Evolutionary conservation across 2,329 filamentous ascomycete genomes (phyloP).

Genomic region (Fusarium paranaense): DNA sequence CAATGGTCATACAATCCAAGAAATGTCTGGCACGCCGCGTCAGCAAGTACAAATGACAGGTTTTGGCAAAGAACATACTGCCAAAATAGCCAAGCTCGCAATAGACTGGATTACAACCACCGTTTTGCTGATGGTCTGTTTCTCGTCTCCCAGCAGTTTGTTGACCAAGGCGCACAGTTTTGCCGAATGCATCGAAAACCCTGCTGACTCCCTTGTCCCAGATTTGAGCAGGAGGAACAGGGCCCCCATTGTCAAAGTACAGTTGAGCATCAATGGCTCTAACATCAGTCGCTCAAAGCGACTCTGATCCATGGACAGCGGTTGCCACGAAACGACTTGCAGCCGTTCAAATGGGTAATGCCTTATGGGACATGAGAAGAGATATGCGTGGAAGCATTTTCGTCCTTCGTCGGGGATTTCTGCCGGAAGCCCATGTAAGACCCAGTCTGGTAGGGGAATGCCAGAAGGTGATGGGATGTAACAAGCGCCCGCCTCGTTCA

Average conservation of each 20-base stretch:
- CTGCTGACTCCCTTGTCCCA: not conserved
- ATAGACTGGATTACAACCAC: slow-evolving; percentile 7
- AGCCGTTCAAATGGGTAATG: slow-evolving; percentile 11
- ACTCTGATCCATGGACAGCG: not conserved
- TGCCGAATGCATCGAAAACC: slow-evolving; percentile 11
- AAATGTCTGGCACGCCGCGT: not conserved
- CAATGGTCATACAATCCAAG: slow-evolving; percentile 1
- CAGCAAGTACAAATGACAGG: not conserved
- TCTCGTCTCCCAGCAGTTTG: slow-evolving; percentile 42
- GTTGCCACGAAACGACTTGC: slow-evolving; percentile 8
- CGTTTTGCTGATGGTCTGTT: not conserved
- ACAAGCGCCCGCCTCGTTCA: not conserved
- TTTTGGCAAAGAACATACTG: not conserved
- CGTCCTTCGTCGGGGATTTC: slow-evolving; percentile 1
- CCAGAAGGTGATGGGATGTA: not conserved
- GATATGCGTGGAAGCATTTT: slow-evolving; percentile 9
- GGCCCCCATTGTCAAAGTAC: slow-evolving; percentile 8
- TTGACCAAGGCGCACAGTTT: slow-evolving; percentile 9
- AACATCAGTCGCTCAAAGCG: slow-evolving; percentile 10
- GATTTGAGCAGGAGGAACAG: not conserved
- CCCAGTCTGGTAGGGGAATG: slow-evolving; percentile 1
- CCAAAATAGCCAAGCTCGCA: slow-evolving; percentile 1
- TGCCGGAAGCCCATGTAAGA: not conserved
- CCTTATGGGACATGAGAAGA: slow-evolving; percentile 4
- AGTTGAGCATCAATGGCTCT: not conserved